Evolutionary conservation across 1,284 basidiomycete species (phyloP).

Genomic region (Cerrena zonata): DNA sequence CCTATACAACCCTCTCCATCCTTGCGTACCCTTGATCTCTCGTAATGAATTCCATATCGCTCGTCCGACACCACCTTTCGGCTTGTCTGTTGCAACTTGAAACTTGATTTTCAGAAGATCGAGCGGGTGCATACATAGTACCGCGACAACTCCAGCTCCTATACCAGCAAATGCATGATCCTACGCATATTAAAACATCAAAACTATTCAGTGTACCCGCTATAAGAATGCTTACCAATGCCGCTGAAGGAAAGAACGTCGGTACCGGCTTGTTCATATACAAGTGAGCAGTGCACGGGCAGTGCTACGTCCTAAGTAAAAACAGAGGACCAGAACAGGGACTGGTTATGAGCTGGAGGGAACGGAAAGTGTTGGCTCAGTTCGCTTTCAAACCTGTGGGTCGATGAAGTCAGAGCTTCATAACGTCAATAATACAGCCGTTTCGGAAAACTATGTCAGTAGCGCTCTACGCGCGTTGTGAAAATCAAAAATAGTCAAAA

Average conservation of each 20-base stretch:
- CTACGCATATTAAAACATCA: conserved; percentile 28
- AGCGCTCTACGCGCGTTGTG: too few species aligned
- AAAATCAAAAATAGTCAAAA: too few species aligned
- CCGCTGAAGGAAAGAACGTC: conserved; percentile 70
- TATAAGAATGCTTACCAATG: conserved; percentile 38
- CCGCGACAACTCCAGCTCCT: conserved; percentile 87
- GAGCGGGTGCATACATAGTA: conserved; percentile 95
- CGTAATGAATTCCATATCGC: conserved; percentile 75
- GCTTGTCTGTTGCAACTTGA: conserved; percentile 77
- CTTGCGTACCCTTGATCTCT: conserved; percentile 71
- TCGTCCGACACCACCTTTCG: conserved; percentile 60
- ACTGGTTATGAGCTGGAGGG: too few species aligned
- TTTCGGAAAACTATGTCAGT: too few species aligned
- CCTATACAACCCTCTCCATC: conserved; percentile 85
- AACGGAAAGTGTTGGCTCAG: too few species aligned
- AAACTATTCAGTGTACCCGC: not conserved
- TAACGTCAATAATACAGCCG: too few species aligned
- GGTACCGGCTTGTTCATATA: conserved; percentile 26
- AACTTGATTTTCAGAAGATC: conserved; percentile 95
- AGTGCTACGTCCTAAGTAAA: not conserved
- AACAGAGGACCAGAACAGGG: too few species aligned
- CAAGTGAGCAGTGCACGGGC: not conserved
- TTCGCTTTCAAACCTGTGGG: too few species aligned
- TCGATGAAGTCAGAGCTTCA: too few species aligned
- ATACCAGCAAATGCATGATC: conserved; percentile 95